These are phyloP conservation scores for Talaromyces pinophilus DNA, from an alignment of 2,329 filamentous ascomycete genomes.

Conservation along the genomic window DNA sequence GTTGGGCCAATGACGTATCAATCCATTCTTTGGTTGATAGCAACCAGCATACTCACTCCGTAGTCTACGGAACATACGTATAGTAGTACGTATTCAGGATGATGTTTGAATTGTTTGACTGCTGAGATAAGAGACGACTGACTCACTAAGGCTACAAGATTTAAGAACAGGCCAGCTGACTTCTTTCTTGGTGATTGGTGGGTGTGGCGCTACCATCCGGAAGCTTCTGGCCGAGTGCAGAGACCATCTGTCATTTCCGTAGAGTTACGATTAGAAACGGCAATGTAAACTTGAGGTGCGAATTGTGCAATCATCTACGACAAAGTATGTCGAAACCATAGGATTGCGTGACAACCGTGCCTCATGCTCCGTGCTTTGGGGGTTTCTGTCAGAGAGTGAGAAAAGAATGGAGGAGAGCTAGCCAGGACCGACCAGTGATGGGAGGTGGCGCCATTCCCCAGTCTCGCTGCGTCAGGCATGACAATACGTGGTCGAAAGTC, in stretches of 20 bases:
- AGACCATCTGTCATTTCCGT: constrained; percentile 1
- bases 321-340: background rate
- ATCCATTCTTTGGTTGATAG: background rate
- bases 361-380: background rate
- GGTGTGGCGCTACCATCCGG: constrained; percentile 15
- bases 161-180: constrained; percentile 8
- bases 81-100: background rate
- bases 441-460: constrained; percentile 16
- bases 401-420: constrained; percentile 1
- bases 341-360: constrained; percentile 10
- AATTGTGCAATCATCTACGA: constrained; percentile 4
- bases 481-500: background rate
- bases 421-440: constrained; percentile 1
- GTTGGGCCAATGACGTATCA: background rate
- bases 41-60: background rate
- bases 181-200: background rate
- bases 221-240: constrained; percentile 18
- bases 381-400: background rate
- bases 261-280: background rate
- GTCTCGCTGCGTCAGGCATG: constrained; percentile 3
- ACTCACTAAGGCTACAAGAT: background rate
- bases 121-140: background rate
- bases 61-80: background rate
- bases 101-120: constrained; percentile 8
- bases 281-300: background rate